Evolutionary conservation across 2,329 filamentous ascomycete genomes (phyloP).

Genomic region (Botrytis pseudocinerea): DNA sequence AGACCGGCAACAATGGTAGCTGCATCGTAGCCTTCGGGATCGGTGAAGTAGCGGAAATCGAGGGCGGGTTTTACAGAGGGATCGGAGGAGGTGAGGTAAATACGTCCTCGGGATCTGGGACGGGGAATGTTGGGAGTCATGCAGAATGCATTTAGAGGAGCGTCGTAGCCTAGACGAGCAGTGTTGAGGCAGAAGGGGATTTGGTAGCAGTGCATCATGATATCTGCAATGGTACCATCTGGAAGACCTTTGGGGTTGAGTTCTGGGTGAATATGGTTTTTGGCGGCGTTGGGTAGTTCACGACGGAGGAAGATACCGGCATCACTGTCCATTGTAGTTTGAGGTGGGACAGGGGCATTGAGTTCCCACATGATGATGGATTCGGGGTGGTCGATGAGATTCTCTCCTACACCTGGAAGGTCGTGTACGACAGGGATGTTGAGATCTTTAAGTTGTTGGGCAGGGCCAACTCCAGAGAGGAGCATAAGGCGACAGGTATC

Average conservation of each 20-base stretch:
- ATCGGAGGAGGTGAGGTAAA: constrained; percentile 54
- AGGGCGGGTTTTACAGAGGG: constrained; percentile 49
- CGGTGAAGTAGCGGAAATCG: constrained; percentile 56
- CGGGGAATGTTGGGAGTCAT: constrained; percentile 60
- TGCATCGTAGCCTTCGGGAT: constrained; percentile 57
- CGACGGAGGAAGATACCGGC: constrained; percentile 70
- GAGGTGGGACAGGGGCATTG: constrained; percentile 44
- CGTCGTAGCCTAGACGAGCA: constrained; percentile 67
- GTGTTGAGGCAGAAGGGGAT: constrained; percentile 92
- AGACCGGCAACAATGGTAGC: constrained; percentile 47
- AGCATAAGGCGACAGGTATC: constrained; percentile 44
- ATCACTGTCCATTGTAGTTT: constrained; percentile 54
- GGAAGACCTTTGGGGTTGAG: constrained; percentile 45
- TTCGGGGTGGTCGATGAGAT: constrained; percentile 43
- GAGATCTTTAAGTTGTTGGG: constrained; percentile 38
- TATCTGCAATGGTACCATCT: constrained; percentile 76
- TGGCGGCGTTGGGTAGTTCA: constrained; percentile 65
- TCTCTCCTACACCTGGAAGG: constrained; percentile 43
- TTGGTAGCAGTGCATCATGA: constrained; percentile 98
- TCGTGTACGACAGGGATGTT: constrained; percentile 40
- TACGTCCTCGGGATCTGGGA: constrained; percentile 59
- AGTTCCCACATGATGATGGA: constrained; percentile 53
- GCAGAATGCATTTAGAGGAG: constrained; percentile 52
- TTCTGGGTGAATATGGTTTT: constrained; percentile 48
- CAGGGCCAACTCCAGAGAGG: constrained; percentile 44